phyloP scores from a whole-genome alignment of 2,329 filamentous ascomycete genomes.

The Penicillium sp. region DNA sequence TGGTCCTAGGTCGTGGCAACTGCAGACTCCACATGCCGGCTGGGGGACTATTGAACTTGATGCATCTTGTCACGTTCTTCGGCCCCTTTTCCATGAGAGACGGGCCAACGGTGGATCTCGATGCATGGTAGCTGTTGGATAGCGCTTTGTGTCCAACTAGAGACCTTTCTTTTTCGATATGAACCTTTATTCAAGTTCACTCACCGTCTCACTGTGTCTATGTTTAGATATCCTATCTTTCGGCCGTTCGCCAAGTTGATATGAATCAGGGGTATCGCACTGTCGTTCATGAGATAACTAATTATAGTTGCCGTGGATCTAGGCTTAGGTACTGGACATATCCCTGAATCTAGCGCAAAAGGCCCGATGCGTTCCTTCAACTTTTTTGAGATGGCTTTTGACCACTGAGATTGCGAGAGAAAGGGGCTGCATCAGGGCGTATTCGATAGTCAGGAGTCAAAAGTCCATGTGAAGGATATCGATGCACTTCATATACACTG shows the following conservation, averaged over 20 bases:
- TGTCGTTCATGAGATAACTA: not conserved
- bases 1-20: not conserved
- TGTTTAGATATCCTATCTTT: slow-evolving; percentile 10
- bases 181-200: not conserved
- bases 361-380: not conserved
- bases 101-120: slow-evolving; percentile 7
- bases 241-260: not conserved
- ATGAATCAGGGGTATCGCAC: not conserved
- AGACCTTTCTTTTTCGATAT: not conserved
- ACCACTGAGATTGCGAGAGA: not conserved
- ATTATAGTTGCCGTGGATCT: not conserved
- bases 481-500: not conserved
- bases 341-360: not conserved
- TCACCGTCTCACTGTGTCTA: not conserved
- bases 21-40: not conserved
- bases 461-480: not conserved
- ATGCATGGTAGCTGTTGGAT: slow-evolving; percentile 5
- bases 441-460: not conserved
- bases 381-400: not conserved
- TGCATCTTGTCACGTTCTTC: slow-evolving; percentile 8
- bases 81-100: slow-evolving; percentile 9
- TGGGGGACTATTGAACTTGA: not conserved
- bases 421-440: not conserved
- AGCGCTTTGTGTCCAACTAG: not conserved
- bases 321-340: not conserved